phyloP scores from a whole-genome alignment of 2,329 filamentous ascomycete genomes.

The Alternaria incomplexa region DNA sequence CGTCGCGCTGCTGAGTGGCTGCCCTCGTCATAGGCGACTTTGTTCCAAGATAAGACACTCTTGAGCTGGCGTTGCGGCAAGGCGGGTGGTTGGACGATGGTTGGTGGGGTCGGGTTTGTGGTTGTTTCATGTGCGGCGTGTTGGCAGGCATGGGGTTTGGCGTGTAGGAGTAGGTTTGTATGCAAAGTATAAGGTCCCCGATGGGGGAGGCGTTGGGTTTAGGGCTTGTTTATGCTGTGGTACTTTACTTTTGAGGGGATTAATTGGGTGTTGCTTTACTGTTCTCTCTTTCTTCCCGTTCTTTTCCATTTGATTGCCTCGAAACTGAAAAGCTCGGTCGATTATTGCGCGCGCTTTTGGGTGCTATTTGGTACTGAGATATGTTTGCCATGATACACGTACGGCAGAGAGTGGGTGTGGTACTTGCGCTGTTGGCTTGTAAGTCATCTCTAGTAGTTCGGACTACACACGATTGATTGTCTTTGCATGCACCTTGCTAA shows the following conservation, averaged over 20 bases:
- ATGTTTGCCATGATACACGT: conserved; percentile 2
- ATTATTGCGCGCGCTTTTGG: not conserved
- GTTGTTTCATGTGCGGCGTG: not conserved
- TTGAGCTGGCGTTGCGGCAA: not conserved
- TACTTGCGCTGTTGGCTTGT: conserved; percentile 19
- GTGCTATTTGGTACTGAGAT: not conserved
- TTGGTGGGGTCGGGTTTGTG: conserved; percentile 1
- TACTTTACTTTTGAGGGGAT: not conserved
- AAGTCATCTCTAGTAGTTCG: not conserved
- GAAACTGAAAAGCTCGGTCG: not conserved
- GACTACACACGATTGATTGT: not conserved
- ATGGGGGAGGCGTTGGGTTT: not conserved
- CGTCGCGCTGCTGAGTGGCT: conserved; percentile 2
- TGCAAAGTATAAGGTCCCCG: not conserved
- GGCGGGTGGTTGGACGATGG: not conserved
- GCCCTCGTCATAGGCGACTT: not conserved
- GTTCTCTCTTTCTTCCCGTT: not conserved
- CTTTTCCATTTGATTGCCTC: not conserved
- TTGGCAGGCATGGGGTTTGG: not conserved
- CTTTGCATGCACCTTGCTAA: not conserved
- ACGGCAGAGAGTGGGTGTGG: conserved; percentile 2
- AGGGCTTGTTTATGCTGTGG: not conserved
- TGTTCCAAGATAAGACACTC: conserved; percentile 1
- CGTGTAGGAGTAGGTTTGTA: conserved; percentile 1
- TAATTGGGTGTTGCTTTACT: not conserved